Evolutionary conservation across 371 early-diverging fungal species (phyloP).

Genomic region (Mortierella sp.): DNA sequence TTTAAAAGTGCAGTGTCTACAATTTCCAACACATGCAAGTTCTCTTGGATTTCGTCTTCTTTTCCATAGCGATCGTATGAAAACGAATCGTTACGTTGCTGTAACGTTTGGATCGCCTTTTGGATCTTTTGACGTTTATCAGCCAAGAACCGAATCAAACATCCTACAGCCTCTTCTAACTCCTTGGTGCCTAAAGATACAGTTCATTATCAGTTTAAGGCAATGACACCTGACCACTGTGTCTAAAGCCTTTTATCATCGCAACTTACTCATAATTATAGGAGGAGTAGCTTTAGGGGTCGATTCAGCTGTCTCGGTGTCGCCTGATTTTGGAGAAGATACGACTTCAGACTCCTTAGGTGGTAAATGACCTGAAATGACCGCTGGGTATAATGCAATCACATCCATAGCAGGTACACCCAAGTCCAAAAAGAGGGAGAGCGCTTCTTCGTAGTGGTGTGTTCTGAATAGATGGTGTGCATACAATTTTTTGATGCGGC

Average conservation of each 20-base stretch:
- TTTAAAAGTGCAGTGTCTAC: conserved; percentile 93
- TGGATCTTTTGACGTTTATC: conserved; percentile 74
- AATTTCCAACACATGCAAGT: conserved; percentile 70
- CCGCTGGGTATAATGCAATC: conserved; percentile 84
- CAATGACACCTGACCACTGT: neutral
- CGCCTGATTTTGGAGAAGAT: conserved; percentile 19
- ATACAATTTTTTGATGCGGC: conserved; percentile 82
- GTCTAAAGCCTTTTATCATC: neutral
- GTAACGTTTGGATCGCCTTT: conserved; percentile 21
- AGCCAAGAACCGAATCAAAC: conserved; percentile 78
- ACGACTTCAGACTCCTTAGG: conserved; percentile 25
- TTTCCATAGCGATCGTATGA: conserved; percentile 44
- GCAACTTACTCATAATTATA: conserved; percentile 50
- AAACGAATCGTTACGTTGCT: conserved; percentile 34
- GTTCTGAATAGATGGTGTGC: conserved; percentile 87
- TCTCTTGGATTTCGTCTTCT: conserved; percentile 61
- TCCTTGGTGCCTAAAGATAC: conserved; percentile 50
- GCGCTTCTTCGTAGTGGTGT: conserved; percentile 84
- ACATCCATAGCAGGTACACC: conserved; percentile 88
- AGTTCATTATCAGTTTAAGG: neutral
- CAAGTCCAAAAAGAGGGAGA: conserved; percentile 82
- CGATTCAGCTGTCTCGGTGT: conserved; percentile 10
- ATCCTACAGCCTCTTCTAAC: conserved; percentile 72
- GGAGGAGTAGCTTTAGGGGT: conserved; percentile 23
- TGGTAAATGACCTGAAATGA: conserved; percentile 65